Evolutionary conservation across 345 rosid species (phyloP).

Genomic region (Dipteronia sinensis): DNA sequence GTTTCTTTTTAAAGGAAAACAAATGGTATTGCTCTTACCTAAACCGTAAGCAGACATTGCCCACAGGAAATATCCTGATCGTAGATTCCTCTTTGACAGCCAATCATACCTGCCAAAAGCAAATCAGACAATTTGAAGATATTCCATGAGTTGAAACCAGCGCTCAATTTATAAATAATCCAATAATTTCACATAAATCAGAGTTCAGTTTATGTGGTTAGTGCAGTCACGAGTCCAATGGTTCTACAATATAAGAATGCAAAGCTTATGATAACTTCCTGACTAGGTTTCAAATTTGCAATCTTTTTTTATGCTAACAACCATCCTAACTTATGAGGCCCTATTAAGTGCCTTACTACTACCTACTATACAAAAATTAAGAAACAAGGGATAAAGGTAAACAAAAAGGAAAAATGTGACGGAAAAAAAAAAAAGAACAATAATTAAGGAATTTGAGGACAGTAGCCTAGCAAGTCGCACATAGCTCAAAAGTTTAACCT

Average conservation of each 20-base stretch:
- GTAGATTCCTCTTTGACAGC: slow-evolving; percentile 75
- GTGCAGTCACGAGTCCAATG: not conserved
- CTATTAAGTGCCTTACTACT: not conserved
- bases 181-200: not conserved
- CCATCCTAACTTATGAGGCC: not conserved
- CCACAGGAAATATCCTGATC: slow-evolving; percentile 85
- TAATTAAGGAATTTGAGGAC: not conserved
- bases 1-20: not conserved
- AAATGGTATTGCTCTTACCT: slow-evolving; percentile 47
- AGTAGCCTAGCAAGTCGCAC: not conserved
- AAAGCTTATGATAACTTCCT: not conserved
- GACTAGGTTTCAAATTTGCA: not conserved
- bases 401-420: not conserved
- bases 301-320: not conserved
- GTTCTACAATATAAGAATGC: not conserved
- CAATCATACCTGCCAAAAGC: slow-evolving; percentile 73
- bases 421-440: not conserved
- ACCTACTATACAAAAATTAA: not conserved
- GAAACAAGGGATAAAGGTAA: not conserved
- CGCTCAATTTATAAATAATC: not conserved
- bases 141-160: not conserved
- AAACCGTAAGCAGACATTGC: slow-evolving; percentile 93
- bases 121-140: not conserved
- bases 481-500: slow-evolving; percentile 50
- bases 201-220: not conserved